Evolutionary conservation across 345 rosid genomes (phyloP).

Genomic region (Brassica incana): DNA sequence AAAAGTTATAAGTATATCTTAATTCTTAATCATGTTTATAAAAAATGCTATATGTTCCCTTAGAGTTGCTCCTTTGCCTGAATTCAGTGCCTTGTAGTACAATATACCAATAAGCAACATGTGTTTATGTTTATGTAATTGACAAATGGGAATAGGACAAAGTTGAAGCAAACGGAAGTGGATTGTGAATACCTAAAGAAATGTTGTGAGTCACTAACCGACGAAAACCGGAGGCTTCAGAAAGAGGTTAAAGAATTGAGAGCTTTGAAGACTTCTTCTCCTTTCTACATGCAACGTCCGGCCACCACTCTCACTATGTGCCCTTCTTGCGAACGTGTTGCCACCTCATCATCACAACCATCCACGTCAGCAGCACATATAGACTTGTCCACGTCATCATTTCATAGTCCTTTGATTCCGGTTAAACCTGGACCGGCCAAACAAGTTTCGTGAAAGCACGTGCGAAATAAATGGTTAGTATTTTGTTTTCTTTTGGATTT

Average conservation of each 20-base stretch:
- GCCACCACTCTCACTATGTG: conserved; percentile 99
- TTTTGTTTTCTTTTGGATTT: conserved; percentile 26
- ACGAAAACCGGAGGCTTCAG: conserved; percentile 87
- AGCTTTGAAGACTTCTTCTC: conserved; percentile 74
- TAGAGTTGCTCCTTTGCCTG: background rate
- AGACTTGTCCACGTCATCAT: conserved; percentile 18
- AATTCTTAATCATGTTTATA: background rate
- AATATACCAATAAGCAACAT: background rate
- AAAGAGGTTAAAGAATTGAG: conserved; percentile 82
- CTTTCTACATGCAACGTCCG: conserved; percentile 93
- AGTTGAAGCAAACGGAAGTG: conserved; percentile 91
- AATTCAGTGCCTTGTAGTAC: background rate
- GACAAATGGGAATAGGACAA: conserved; percentile 79
- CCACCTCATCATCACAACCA: conserved; percentile 54
- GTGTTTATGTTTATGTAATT: conserved; percentile 1
- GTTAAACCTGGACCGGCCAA: conserved; percentile 29
- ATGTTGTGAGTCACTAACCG: conserved; percentile 83
- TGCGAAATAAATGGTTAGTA: background rate
- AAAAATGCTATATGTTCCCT: background rate
- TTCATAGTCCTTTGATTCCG: conserved; percentile 13
- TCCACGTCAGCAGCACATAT: conserved; percentile 25
- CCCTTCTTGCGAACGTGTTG: conserved; percentile 95
- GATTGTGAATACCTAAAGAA: conserved; percentile 90
- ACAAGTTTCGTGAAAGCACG: conserved; percentile 26
- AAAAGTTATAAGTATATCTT: background rate